Conservation (phyloP, 2,329 filamentous ascomycete species). For the Xylariales sp. region DNA sequence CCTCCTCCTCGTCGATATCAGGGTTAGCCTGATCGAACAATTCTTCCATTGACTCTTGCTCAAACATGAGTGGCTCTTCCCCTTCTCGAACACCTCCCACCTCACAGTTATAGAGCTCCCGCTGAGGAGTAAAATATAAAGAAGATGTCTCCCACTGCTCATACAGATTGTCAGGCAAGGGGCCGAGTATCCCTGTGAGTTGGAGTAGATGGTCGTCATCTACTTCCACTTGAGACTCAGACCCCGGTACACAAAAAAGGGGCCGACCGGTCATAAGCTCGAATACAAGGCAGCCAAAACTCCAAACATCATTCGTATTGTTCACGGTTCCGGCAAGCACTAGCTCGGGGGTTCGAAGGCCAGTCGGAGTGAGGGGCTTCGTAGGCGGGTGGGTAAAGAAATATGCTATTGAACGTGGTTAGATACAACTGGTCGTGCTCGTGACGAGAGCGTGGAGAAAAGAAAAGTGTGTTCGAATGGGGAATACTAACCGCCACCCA, state of each 20-base stretch:
- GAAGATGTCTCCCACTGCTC: slow-evolving; percentile 40
- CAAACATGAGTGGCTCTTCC: slow-evolving; percentile 41
- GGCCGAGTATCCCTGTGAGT: slow-evolving; percentile 37
- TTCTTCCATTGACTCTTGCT: slow-evolving; percentile 43
- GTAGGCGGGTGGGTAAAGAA: slow-evolving; percentile 44
- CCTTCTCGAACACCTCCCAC: slow-evolving; percentile 42
- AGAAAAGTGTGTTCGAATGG: too few relatives aligned
- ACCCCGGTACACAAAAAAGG: slow-evolving; percentile 44
- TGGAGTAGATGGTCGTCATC: slow-evolving; percentile 34
- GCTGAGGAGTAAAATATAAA: slow-evolving; percentile 44
- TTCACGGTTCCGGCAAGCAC: slow-evolving; percentile 42
- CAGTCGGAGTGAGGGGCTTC: slow-evolving; percentile 41
- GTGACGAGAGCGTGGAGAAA: too few relatives aligned
- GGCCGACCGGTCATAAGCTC: slow-evolving; percentile 48
- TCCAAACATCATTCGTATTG: slow-evolving; percentile 47
- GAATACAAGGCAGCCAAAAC: slow-evolving; percentile 50
- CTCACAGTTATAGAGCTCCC: slow-evolving; percentile 42
- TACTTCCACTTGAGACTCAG: not conserved
- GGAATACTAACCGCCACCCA: slow-evolving; percentile 46
- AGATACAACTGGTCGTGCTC: too few relatives aligned
- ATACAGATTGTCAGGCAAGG: slow-evolving; percentile 33
- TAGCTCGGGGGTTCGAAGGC: slow-evolving; percentile 48
- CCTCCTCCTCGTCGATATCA: slow-evolving; percentile 45
- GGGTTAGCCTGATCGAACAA: slow-evolving; percentile 42
- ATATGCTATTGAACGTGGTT: slow-evolving; percentile 8